Percentiles rank a stretch among this genome's conserved stretches.
These are phyloP conservation scores for Irineochytrium annulatum DNA, from an alignment of 192 early-diverging fungal species.

Conservation along the genomic window DNA sequence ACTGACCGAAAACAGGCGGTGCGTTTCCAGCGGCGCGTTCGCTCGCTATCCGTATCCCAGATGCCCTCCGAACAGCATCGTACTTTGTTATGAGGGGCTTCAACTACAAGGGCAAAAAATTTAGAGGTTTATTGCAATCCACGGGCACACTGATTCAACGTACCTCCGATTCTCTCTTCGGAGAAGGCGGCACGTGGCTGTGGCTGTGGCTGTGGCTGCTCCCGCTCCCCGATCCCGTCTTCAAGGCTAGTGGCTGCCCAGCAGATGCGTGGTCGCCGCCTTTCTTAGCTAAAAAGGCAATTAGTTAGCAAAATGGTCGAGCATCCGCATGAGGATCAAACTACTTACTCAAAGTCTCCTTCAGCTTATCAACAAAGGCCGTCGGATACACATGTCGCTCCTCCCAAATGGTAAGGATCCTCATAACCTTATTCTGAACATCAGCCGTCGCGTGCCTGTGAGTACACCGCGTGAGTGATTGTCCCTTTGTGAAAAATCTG, in stretches of 20 bases:
- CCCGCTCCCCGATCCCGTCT: neutral
- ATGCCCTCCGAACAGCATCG: neutral
- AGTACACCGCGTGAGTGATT: too few species aligned
- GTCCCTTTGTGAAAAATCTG: neutral
- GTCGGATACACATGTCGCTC: constrained; percentile 28
- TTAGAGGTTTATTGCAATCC: too few species aligned
- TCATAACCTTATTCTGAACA: constrained; percentile 9
- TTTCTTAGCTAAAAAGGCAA: neutral
- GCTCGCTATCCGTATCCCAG: neutral
- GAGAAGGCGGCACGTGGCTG: neutral
- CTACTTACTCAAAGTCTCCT: constrained; percentile 5
- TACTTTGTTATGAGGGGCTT: neutral
- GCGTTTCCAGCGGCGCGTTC: constrained; percentile 1
- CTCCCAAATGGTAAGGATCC: constrained; percentile 30
- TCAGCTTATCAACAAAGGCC: constrained; percentile 18
- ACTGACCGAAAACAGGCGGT: neutral
- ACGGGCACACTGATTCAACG: too few species aligned
- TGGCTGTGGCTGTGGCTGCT: neutral
- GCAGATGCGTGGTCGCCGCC: neutral
- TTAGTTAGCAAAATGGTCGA: neutral
- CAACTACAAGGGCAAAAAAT: neutral
- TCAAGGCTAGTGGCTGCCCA: neutral
- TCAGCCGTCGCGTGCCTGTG: constrained; percentile 17
- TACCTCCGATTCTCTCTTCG: neutral
- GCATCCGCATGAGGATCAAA: neutral